Evolutionary conservation across 768 basidiomycete genomes (phyloP), one percentile per base, ranked within the genome.

Genomic region (Leccinum barrowsii): DNA sequence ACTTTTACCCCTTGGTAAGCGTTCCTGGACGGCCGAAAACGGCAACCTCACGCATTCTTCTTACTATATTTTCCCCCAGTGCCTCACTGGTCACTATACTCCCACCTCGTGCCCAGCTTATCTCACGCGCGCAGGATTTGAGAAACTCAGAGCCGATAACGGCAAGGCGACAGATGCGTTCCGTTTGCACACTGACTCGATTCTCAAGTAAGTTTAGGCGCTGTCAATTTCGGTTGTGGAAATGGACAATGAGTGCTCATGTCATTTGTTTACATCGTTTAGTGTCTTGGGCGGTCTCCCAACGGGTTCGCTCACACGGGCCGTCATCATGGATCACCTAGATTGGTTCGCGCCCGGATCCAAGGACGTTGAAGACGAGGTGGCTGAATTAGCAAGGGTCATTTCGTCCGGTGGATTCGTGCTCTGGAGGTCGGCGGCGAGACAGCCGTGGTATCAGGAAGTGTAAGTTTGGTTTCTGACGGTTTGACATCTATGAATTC

Each of bases 291-390:
- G 63, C 22, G 80, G 78, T 11, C 75, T 82, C 17, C 72, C 70
- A 1, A 61, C 72, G n/a, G 73, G 73, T 32, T 81, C 81, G 7
- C 75, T 88, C 48, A 88, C 85, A 34, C 81, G 85, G 26, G 81
- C 82, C 11, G 78, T 89, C 28, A 76, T 89, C 57, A 89, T 89
- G 88, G 88, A 90, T 69, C 84, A 85, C 51, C 76, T 87, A 51
- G 85, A 86, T 62, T 84, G 81, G 77, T 82, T 84, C 54, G 62
- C 77, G 0, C 82, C 82, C 0, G 77, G 78, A 3, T 75, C 79
- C 15, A 68, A 70, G 51, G 79, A 80, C 40, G 73, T 76, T 1
- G 79, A 83, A 35, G 77, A 79, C 35, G 86, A 89, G 66, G 76
- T 86, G 19, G 26, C 22, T 1, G 80, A 86, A 62, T 77, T 88